Conservation (phyloP, 768 basidiomycete genomes). For the Trametes sanguinea region DNA sequence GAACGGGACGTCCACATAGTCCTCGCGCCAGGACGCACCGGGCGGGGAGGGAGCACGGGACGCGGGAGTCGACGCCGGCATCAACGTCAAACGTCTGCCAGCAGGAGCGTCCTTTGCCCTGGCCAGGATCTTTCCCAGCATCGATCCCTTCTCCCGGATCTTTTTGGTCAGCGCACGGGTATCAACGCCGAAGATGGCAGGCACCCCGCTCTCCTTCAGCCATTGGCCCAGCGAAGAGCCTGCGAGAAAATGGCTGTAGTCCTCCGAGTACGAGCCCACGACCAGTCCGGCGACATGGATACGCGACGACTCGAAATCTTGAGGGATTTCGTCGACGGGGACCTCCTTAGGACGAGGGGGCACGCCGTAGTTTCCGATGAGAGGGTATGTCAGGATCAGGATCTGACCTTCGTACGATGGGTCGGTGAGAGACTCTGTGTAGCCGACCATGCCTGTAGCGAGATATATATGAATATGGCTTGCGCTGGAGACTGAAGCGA, state of each 20-base stretch:
- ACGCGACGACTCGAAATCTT: constrained; percentile 90
- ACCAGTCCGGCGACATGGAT: constrained; percentile 93
- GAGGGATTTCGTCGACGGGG: constrained; percentile 57
- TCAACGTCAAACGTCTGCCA: constrained; percentile 38
- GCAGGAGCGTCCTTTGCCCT: constrained; percentile 51
- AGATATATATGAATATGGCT: not conserved
- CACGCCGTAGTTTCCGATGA: constrained; percentile 97
- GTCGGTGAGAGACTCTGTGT: constrained; percentile 96
- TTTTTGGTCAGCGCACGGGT: constrained; percentile 96
- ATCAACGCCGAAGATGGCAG: constrained; percentile 95
- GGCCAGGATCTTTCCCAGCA: constrained; percentile 84
- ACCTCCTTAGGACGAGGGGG: constrained; percentile 60
- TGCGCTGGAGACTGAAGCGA: constrained; percentile 6
- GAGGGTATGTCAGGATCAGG: constrained; percentile 93
- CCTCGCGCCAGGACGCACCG: constrained; percentile 70
- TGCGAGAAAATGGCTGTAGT: constrained; percentile 95
- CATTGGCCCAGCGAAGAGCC: constrained; percentile 83
- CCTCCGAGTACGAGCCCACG: constrained; percentile 90
- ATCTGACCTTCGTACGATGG: constrained; percentile 99
- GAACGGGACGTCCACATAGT: constrained; percentile 83
- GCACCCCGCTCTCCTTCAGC: constrained; percentile 93
- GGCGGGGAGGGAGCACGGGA: constrained; percentile 58
- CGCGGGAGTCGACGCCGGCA: constrained; percentile 41
- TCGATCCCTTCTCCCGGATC: constrained; percentile 91
- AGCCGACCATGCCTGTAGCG: constrained; percentile 94